Conservation (phyloP, 257 asterid species). For the Solanum sejunctum region DNA sequence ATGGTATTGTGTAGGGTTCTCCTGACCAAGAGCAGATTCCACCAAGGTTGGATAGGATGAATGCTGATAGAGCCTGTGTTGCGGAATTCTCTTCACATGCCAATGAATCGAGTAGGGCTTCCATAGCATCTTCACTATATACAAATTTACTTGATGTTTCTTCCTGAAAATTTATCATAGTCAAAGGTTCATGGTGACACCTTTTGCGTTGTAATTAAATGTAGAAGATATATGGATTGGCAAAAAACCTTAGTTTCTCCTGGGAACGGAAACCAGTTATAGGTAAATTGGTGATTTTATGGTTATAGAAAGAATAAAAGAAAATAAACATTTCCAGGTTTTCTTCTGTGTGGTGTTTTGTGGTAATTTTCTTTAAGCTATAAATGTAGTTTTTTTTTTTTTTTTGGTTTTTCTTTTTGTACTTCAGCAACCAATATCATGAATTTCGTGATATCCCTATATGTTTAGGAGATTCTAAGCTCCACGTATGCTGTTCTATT, state of each 20-base stretch:
- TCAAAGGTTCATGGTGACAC: not conserved
- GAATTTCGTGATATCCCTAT: not conserved
- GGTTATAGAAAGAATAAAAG: not conserved
- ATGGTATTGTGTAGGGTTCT: constrained; percentile 65
- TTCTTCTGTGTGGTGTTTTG: not conserved
- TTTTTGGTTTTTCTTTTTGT: not conserved
- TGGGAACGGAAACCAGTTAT: not conserved
- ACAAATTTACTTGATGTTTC: constrained; percentile 28
- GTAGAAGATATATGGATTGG: not conserved
- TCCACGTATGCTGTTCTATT: not conserved
- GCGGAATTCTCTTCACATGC: constrained; percentile 32
- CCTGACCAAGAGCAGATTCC: constrained; percentile 90
- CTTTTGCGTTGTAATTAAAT: not conserved
- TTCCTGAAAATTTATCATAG: constrained; percentile 40
- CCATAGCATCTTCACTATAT: constrained; percentile 52
- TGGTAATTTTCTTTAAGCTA: not conserved
- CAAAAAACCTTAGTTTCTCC: not conserved
- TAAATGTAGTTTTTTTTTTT: too few species aligned
- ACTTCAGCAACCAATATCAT: not conserved
- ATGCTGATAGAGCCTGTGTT: constrained; percentile 47
- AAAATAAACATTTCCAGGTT: not conserved
- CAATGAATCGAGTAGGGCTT: constrained; percentile 41
- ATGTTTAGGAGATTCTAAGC: not conserved
- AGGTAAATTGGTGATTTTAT: not conserved
- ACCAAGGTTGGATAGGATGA: constrained; percentile 63